phyloP scores from a whole-genome alignment of 2,329 filamentous ascomycete species.

The Aureobasidium leucospermi region DNA sequence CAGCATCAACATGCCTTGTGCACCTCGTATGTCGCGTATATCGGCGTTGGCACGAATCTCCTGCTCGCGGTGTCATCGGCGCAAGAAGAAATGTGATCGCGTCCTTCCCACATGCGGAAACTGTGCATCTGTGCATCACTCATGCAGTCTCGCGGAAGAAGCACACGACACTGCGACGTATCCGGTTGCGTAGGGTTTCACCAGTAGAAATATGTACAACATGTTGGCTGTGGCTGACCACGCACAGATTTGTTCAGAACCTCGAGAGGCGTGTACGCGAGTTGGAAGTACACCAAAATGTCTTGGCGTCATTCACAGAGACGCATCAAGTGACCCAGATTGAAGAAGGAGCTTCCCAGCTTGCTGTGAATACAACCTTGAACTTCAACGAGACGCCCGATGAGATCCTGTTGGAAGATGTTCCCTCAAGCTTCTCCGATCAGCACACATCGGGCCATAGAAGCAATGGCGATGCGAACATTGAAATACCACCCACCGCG shows the following conservation, averaged over 20 bases:
- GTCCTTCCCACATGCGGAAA: conserved; percentile 34
- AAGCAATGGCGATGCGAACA: neutral
- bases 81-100: conserved; percentile 40
- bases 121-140: conserved; percentile 30
- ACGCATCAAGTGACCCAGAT: neutral
- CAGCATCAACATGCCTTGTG: neutral
- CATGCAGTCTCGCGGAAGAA: conserved; percentile 34
- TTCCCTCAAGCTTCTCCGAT: neutral
- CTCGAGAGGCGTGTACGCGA: conserved; percentile 26
- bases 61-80: conserved; percentile 35
- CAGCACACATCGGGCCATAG: neutral
- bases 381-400: neutral
- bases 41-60: conserved; percentile 4
- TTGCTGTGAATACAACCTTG: neutral
- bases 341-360: neutral
- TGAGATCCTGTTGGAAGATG: neutral
- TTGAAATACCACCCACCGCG: neutral
- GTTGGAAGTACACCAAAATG: conserved; percentile 20
- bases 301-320: neutral
- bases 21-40: neutral
- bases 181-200: conserved; percentile 32
- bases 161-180: conserved; percentile 34
- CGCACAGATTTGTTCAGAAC: conserved; percentile 28
- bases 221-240: neutral
- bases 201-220: neutral